Evolutionary conservation across 169 alveolate genomes (phyloP), one percentile per base, ranked within the genome.

Genomic region (Babesia caballi): DNA sequence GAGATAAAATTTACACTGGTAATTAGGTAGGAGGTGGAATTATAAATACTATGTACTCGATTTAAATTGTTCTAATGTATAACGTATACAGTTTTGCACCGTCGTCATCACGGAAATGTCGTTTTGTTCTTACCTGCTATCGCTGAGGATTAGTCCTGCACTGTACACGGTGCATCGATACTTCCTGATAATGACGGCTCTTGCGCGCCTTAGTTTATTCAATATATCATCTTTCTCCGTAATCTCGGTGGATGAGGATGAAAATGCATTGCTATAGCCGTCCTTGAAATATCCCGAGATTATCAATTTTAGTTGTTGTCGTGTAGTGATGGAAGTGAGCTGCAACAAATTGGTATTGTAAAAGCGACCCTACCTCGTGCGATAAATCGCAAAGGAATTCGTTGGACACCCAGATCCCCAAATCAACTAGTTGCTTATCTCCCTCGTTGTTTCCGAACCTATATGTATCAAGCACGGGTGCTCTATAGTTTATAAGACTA

Each of bases 81-180:
- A 47, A 7, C 8, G 8, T 47, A 47, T 0, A 47, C 6, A 25
- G 11, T 9, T 1, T 21, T 0, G 32, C 27, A 21, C 19, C 3
- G 23, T 21, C n/a, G n/a, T n/a, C n/a, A n/a, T n/a, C n/a, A n/a
- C n/a, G n/a, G n/a, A n/a, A n/a, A n/a, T n/a, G n/a, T n/a, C n/a
- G n/a, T n/a, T n/a, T n/a, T n/a, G n/a, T 35, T n/a, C 36, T 44
- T 63, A 73, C 75, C 69, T 46, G 14, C 9, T 36, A 50, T 66
- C 33, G 5, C 27, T 52, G 1, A 23, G 8, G 40, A 44, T n/a
- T 12, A 80, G 19, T 12, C 75, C 72, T 21, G 88, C 84, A 32
- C 66, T 80, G 67, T 80, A 80, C n/a, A 80, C 83, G 19, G 72
- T 70, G 46, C 88, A 80, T n/a, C 51, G 41, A 28, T 69, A 80